Conservation (phyloP, 345 rosid genomes). For the Euphorbia tirucalli region DNA sequence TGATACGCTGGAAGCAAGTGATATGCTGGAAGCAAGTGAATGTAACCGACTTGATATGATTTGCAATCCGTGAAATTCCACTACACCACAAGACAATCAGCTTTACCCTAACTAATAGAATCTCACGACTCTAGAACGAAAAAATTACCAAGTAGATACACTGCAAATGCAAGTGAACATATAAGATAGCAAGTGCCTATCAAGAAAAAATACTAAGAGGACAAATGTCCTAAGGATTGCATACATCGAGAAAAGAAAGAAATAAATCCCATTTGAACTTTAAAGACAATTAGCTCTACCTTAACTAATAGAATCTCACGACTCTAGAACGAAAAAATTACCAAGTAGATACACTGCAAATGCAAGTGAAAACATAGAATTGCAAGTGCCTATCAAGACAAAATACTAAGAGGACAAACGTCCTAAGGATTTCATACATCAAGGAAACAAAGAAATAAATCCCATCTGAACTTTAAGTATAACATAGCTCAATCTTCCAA, state of each 20-base stretch:
- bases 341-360: not conserved
- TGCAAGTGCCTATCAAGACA: not conserved
- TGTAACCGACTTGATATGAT: slow-evolving; percentile 1
- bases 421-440: not conserved
- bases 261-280: not conserved
- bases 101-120: not conserved
- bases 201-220: not conserved
- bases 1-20: too few relatives aligned
- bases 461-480: not conserved
- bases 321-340: not conserved
- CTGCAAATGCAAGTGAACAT: not conserved
- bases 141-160: not conserved
- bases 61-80: not conserved
- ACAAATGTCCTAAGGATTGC: not conserved
- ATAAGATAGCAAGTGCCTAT: not conserved
- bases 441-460: not conserved
- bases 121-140: not conserved
- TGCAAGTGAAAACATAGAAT: not conserved
- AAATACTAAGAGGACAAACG: not conserved
- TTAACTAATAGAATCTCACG: not conserved
- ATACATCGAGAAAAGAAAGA: not conserved
- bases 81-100: not conserved
- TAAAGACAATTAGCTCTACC: not conserved
- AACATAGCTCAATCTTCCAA: slow-evolving; percentile 6
- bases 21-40: not conserved